Conservation (phyloP, 176 grass and related monocot genomes). For the Themeda triandra region DNA sequence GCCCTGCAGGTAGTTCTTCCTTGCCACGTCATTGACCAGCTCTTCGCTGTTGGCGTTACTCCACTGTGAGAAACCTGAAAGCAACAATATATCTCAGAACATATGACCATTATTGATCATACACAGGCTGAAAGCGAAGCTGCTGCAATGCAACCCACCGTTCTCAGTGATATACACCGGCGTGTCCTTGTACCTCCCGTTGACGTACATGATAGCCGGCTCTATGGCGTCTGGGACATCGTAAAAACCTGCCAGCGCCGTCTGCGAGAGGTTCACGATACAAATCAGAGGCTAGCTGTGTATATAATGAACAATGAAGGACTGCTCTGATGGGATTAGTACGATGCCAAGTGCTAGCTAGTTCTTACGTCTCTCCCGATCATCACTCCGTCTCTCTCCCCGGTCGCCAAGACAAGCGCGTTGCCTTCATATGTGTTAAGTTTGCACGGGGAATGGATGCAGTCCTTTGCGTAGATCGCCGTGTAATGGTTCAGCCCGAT, state of each 20-base stretch:
- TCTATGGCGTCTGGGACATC: slow-evolving; percentile 24
- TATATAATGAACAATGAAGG: neutral
- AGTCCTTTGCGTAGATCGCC: slow-evolving; percentile 44
- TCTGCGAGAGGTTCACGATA: slow-evolving; percentile 31
- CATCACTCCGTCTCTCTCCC: slow-evolving; percentile 13
- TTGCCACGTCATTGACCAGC: slow-evolving; percentile 28
- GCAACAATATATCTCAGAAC: neutral
- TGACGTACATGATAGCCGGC: slow-evolving; percentile 41
- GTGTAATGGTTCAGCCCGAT: slow-evolving; percentile 77
- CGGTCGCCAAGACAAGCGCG: slow-evolving; percentile 13
- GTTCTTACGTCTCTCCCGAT: slow-evolving; percentile 55
- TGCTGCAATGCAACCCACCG: slow-evolving; percentile 40
- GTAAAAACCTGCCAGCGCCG: slow-evolving; percentile 16
- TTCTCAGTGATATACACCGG: slow-evolving; percentile 63
- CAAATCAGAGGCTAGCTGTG: neutral
- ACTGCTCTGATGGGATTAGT: too few relatives aligned
- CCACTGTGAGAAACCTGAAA: slow-evolving; percentile 46
- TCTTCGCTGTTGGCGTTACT: slow-evolving; percentile 2
- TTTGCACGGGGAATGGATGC: slow-evolving; percentile 49
- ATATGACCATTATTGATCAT: neutral
- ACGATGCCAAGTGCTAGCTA: too few relatives aligned
- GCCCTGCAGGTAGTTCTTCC: slow-evolving; percentile 40
- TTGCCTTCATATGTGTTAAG: slow-evolving; percentile 32
- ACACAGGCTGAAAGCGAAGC: neutral
- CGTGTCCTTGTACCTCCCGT: slow-evolving; percentile 45